These are phyloP conservation scores for Xylona heveae DNA, from an alignment of 495 filamentous ascomycete genomes.

Conservation along the genomic window DNA sequence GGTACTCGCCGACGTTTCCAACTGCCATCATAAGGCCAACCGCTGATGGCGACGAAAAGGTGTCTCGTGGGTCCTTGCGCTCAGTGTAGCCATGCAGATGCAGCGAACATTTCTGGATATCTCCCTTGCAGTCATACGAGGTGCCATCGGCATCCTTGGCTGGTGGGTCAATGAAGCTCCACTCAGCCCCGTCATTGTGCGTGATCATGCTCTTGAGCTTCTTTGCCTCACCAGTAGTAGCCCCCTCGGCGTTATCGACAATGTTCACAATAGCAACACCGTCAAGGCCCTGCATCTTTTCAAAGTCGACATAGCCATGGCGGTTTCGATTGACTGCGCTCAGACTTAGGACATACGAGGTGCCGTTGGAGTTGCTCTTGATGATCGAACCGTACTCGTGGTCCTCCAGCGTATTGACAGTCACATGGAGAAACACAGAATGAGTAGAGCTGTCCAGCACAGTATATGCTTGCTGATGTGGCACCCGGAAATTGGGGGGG, in stretches of 20 bases:
- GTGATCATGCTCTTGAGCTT: slow-evolving; percentile 74
- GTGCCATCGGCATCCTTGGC: slow-evolving; percentile 46
- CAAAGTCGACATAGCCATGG: slow-evolving; percentile 73
- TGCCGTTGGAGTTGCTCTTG: slow-evolving; percentile 97
- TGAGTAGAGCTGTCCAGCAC: slow-evolving; percentile 85
- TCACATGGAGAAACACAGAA: slow-evolving; percentile 81
- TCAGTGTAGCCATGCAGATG: slow-evolving; percentile 94
- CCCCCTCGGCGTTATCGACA: slow-evolving; percentile 46
- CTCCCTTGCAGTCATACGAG: slow-evolving; percentile 40
- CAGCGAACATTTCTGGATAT: slow-evolving; percentile 49
- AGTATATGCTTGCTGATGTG: slow-evolving; percentile 64
- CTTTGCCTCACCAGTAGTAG: slow-evolving; percentile 44
- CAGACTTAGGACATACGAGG: slow-evolving; percentile 70
- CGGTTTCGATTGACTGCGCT: slow-evolving; percentile 55
- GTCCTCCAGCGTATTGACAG: slow-evolving; percentile 34
- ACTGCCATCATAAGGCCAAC: slow-evolving; percentile 79
- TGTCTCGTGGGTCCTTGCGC: slow-evolving; percentile 53
- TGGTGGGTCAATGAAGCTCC: slow-evolving; percentile 52
- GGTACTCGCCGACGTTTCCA: slow-evolving; percentile 68
- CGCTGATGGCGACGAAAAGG: slow-evolving; percentile 69
- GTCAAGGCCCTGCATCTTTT: slow-evolving; percentile 81
- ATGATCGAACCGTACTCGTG: slow-evolving; percentile 66
- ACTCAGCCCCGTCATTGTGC: slow-evolving; percentile 85
- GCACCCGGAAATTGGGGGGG: slow-evolving; percentile 58
- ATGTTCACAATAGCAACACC: slow-evolving; percentile 75